Percentiles rank a stretch among this genome's conserved stretches.
phyloP scores from a whole-genome alignment of 2,329 filamentous ascomycete genomes.

The Orbilia blumenaviensis region DNA sequence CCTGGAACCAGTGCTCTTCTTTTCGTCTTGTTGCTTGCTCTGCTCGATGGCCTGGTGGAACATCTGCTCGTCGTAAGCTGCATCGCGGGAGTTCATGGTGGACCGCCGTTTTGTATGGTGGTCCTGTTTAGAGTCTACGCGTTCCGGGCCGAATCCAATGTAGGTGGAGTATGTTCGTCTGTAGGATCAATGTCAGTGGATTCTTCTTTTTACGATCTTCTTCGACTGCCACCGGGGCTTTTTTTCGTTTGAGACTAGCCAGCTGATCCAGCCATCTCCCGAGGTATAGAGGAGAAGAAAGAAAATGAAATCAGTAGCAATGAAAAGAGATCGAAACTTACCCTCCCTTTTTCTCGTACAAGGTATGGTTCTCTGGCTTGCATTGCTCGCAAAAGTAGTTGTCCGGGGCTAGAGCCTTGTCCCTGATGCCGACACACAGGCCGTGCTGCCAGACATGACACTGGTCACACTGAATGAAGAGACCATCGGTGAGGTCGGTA shows the following conservation, averaged over 20 bases:
- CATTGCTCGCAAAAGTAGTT: conserved; percentile 99
- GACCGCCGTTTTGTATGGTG: conserved; percentile 82
- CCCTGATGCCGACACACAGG: conserved; percentile 95
- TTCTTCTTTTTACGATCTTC: too few species aligned
- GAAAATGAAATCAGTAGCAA: too few species aligned
- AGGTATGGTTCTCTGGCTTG: conserved; percentile 73
- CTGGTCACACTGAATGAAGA: conserved; percentile 97
- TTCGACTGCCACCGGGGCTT: background rate
- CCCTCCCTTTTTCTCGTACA: conserved; percentile 83
- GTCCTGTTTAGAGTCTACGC: conserved; percentile 30
- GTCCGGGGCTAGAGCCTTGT: conserved; percentile 89
- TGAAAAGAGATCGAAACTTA: too few species aligned
- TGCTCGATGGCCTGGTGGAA: conserved; percentile 91
- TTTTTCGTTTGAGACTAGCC: too few species aligned
- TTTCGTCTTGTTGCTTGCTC: conserved; percentile 84
- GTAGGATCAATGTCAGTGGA: conserved; percentile 50
- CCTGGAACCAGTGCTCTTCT: conserved; percentile 68
- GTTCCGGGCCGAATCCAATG: conserved; percentile 59
- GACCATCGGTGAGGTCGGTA: conserved; percentile 85
- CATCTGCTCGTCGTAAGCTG: conserved; percentile 94
- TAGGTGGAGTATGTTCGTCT: conserved; percentile 75
- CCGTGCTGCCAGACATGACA: conserved; percentile 99
- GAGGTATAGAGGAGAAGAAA: too few species aligned
- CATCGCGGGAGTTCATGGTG: conserved; percentile 96
- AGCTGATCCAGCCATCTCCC: too few species aligned